A percentile compares a stretch with the other conserved stretches of the same genome.
Conservation (phyloP, 352 stramenopile species). For the Paralagenidium karlingii region DNA sequence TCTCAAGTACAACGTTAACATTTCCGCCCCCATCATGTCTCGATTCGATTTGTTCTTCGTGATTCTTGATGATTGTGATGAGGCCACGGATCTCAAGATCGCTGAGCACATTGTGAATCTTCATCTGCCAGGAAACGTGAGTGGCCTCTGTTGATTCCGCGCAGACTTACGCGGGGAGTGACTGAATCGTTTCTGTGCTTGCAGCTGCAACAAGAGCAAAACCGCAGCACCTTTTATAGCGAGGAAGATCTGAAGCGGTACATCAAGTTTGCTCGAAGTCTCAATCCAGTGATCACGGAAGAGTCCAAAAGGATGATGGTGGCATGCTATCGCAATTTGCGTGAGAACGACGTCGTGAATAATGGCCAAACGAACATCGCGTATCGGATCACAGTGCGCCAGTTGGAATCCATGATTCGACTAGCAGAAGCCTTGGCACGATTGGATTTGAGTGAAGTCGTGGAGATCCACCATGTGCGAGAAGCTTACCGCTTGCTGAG, state of each 20-base stretch:
- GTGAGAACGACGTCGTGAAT: slow-evolving; percentile 91
- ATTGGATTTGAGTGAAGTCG: slow-evolving; percentile 89
- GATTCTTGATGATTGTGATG: slow-evolving; percentile 95
- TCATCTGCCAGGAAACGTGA: slow-evolving; percentile 74
- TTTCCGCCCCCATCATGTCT: slow-evolving; percentile 95
- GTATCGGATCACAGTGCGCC: slow-evolving; percentile 98
- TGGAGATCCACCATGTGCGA: slow-evolving; percentile 87
- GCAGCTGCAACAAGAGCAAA: slow-evolving; percentile 19
- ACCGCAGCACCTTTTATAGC: slow-evolving; percentile 24
- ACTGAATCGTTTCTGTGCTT: not conserved
- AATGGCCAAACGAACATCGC: slow-evolving; percentile 91
- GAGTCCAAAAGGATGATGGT: slow-evolving; percentile 89
- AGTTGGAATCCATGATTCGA: slow-evolving; percentile 98
- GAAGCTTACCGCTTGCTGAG: slow-evolving; percentile 95
- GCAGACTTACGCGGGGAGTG: not conserved
- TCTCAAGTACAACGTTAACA: slow-evolving; percentile 84
- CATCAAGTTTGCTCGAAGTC: slow-evolving; percentile 81
- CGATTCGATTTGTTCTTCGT: slow-evolving; percentile 99
- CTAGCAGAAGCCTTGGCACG: slow-evolving; percentile 93
- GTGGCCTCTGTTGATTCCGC: no score
- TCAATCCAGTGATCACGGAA: slow-evolving; percentile 52
- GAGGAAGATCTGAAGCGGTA: slow-evolving; percentile 92
- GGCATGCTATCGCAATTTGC: slow-evolving; percentile 94
- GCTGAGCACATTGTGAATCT: slow-evolving; percentile 97
- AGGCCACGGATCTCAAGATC: slow-evolving; percentile 89